These are phyloP conservation scores for Halophytophthora batemanensis DNA, from an alignment of 352 stramenopile genomes.

Conservation along the genomic window DNA sequence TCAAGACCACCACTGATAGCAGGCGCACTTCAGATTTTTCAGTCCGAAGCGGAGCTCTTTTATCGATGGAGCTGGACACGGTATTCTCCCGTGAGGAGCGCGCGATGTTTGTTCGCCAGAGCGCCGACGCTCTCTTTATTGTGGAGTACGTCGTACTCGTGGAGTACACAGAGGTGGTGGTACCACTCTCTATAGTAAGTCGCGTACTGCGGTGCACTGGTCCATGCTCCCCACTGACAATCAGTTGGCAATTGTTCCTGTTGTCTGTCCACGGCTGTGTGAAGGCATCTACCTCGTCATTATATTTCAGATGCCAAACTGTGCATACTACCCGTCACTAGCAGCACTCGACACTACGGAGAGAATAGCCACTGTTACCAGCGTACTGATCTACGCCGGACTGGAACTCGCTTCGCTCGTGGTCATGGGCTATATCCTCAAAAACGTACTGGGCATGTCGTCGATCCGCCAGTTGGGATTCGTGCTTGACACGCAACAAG, in stretches of 20 bases:
- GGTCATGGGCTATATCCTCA: conserved; percentile 10
- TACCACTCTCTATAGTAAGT: conserved; percentile 36
- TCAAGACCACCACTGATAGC: no score
- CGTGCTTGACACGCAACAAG: conserved; percentile 22
- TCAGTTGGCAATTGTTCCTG: not conserved
- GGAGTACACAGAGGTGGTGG: conserved; percentile 37
- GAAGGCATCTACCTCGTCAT: conserved; percentile 14
- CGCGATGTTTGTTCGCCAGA: conserved; percentile 21
- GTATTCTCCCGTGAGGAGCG: conserved; percentile 16
- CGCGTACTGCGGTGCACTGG: no score
- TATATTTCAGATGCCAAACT: conserved; percentile 25
- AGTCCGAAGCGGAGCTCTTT: no score
- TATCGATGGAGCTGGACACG: not conserved
- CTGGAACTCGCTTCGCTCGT: conserved; percentile 16
- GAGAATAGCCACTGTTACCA: conserved; percentile 5
- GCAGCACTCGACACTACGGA: conserved; percentile 1
- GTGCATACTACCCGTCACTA: conserved; percentile 17
- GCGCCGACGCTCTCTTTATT: conserved; percentile 25
- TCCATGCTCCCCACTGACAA: not conserved
- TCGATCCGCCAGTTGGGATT: conserved; percentile 28
- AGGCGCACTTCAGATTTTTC: no score
- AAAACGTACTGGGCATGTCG: conserved; percentile 19
- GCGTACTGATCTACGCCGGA: conserved; percentile 15
- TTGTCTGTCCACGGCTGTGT: not conserved
- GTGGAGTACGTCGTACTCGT: conserved; percentile 37